Evolutionary conservation across 306 rosid species (phyloP), one percentile per base, ranked within the genome.

Genomic region (Vicia sativa): DNA sequence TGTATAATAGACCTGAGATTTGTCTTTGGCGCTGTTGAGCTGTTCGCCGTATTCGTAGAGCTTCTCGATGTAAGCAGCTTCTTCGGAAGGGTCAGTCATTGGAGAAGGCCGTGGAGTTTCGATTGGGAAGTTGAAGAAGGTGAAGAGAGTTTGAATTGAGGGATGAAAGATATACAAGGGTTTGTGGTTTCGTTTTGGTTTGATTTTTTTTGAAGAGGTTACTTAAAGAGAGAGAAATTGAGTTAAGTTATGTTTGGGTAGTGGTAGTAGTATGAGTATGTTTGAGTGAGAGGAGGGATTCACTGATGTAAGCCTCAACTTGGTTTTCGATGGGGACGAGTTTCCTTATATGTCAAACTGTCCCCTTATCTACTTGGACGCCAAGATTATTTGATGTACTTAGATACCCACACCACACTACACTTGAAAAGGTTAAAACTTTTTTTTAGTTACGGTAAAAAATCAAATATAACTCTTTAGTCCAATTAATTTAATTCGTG

Each of bases 1-100:
- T 12, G 15, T 16, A 11, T 0, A 1, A 11, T 0, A 1, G 71
- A 90, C 98, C 99, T 88, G 91, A 23, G 97, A 86, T 83, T 93
- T 93, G 77, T 93, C 99, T 46, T 84, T 82, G 73, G 97, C 87
- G 58, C 37, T 87, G 74, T 85, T 93, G 85, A 93, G 99, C 18
- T 89, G 87, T 83, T 93, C 96, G 59, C 96, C 95, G 78, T 85
- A 88, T 75, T 86, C 90, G 75, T 93, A 93, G 71, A 93, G 99
- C 77, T 88, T 87, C 80, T 90, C 97, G 79, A 93, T 93, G 80
- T 68, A 79, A 16, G 73, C 70, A 64, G 89, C 82, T 62, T 90
- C 98, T 72, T 81, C 85, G 52, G 96, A 79, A 71, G 89, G 73
- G 39, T 86, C 96, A 49, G 85, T 49, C 95, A 90, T 90, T 38